These are phyloP conservation scores for Pseudogymnoascus sp. DNA, from an alignment of 2,329 filamentous ascomycete genomes.

Conservation along the genomic window DNA sequence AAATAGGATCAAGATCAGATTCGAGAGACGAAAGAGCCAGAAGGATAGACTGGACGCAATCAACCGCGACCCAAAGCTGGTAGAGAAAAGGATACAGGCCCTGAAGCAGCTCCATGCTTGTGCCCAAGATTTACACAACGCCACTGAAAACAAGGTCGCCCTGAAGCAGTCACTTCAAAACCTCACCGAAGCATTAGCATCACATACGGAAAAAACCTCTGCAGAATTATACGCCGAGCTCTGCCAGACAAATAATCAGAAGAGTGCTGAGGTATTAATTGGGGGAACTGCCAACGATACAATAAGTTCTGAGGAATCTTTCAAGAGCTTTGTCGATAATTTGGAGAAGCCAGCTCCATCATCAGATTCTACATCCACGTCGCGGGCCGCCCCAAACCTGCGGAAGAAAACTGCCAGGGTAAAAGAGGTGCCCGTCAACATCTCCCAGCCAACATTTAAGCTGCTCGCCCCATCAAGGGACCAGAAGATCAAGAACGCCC, in stretches of 20 bases:
- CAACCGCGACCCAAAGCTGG: background rate
- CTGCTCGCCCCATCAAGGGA: background rate
- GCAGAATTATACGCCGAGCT: slow-evolving; percentile 1
- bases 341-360: background rate
- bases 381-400: background rate
- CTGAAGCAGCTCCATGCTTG: background rate
- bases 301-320: background rate
- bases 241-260: background rate
- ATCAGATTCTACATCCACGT: background rate
- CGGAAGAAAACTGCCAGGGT: slow-evolving; percentile 3
- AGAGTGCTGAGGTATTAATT: background rate
- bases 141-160: slow-evolving; percentile 6
- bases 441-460: slow-evolving; percentile 5
- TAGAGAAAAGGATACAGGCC: slow-evolving; percentile 1
- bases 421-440: background rate
- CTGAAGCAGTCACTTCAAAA: background rate
- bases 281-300: background rate
- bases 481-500: background rate
- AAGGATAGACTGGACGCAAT: slow-evolving; percentile 2
- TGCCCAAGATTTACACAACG: slow-evolving; percentile 1
- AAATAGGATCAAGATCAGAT: slow-evolving; percentile 7
- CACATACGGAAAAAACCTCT: background rate
- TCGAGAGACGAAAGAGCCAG: background rate
- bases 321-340: background rate
- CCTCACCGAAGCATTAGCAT: background rate